Evolutionary conservation across 2,329 filamentous ascomycete species (phyloP).

Genomic region (Lojkania enalia): DNA sequence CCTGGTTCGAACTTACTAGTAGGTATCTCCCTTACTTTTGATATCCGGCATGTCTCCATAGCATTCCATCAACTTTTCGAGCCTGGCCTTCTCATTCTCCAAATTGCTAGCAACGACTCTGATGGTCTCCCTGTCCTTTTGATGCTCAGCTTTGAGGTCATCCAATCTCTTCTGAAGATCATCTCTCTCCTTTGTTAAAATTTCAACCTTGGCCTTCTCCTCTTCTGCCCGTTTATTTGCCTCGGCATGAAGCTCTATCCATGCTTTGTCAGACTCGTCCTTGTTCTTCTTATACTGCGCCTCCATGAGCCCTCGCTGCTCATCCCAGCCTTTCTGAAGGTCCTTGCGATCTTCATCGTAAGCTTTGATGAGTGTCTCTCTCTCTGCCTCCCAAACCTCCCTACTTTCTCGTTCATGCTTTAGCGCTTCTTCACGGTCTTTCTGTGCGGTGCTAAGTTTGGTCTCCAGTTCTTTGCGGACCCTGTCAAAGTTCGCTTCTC

Average conservation of each 20-base stretch:
- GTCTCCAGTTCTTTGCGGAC: conserved; percentile 50
- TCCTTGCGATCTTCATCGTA: conserved; percentile 56
- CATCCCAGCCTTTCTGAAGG: conserved; percentile 55
- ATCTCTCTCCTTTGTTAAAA: conserved; percentile 40
- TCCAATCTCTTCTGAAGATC: conserved; percentile 38
- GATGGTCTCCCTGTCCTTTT: conserved; percentile 43
- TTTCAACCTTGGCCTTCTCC: conserved; percentile 32
- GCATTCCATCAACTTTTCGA: conserved; percentile 49
- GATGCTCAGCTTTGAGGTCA: conserved; percentile 36
- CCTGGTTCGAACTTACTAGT: conserved; percentile 47
- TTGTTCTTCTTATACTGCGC: conserved; percentile 40
- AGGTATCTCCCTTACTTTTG: conserved; percentile 49
- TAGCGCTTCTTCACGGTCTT: conserved; percentile 51
- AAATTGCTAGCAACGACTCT: conserved; percentile 45
- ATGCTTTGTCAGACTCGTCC: conserved; percentile 51
- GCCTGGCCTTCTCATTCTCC: conserved; percentile 46
- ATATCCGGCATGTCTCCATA: conserved; percentile 48
- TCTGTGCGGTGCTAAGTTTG: conserved; percentile 41
- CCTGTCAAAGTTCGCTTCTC: conserved; percentile 49
- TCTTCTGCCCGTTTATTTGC: conserved; percentile 40
- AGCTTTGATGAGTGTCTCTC: conserved; percentile 38
- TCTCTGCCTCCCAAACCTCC: conserved; percentile 53
- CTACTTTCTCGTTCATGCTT: conserved; percentile 52
- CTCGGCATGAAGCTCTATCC: conserved; percentile 48
- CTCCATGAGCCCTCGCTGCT: conserved; percentile 53